A percentile compares a stretch with the other conserved stretches of the same genome.
Evolutionary conservation across 1,284 basidiomycete species (phyloP).

Genomic region (Sparassis latifolia): DNA sequence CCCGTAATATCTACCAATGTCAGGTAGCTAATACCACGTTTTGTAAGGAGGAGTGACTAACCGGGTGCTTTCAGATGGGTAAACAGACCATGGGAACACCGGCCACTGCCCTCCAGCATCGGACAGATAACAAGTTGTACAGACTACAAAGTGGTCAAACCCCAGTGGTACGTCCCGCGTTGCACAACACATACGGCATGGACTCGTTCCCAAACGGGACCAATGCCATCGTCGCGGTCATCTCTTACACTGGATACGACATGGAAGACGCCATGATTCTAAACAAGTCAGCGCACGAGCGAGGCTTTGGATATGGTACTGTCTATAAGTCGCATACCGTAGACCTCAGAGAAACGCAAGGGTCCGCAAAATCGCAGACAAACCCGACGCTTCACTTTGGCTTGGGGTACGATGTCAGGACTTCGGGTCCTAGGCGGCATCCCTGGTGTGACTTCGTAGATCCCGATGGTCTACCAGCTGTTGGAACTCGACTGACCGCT

Average conservation of each 20-base stretch:
- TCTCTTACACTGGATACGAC: constrained; percentile 99
- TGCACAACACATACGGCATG: constrained; percentile 98
- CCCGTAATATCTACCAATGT: constrained; percentile 84
- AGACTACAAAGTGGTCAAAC: constrained; percentile 93
- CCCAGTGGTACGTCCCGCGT: constrained; percentile 86
- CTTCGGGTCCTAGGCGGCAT: constrained; percentile 52
- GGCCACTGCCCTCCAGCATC: constrained; percentile 81
- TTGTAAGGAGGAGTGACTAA: neutral
- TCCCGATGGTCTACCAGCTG: constrained; percentile 77
- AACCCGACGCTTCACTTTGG: constrained; percentile 79
- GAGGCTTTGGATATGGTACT: constrained; percentile 95
- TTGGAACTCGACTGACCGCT: constrained; percentile 66
- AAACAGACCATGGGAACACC: constrained; percentile 99
- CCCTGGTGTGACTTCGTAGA: constrained; percentile 63
- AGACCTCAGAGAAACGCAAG: constrained; percentile 80
- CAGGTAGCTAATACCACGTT: constrained; percentile 40
- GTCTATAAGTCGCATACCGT: constrained; percentile 95
- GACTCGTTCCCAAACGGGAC: constrained; percentile 98
- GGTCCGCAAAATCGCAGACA: constrained; percentile 49
- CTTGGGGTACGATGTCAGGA: constrained; percentile 71
- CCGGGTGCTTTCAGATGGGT: constrained; percentile 70
- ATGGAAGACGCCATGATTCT: constrained; percentile 99
- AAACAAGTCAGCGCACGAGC: constrained; percentile 98
- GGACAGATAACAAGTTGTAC: constrained; percentile 99
- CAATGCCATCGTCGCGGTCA: constrained; percentile 98